phyloP scores from a whole-genome alignment of 2,329 filamentous ascomycete genomes.

The Botryotinia convoluta region DNA sequence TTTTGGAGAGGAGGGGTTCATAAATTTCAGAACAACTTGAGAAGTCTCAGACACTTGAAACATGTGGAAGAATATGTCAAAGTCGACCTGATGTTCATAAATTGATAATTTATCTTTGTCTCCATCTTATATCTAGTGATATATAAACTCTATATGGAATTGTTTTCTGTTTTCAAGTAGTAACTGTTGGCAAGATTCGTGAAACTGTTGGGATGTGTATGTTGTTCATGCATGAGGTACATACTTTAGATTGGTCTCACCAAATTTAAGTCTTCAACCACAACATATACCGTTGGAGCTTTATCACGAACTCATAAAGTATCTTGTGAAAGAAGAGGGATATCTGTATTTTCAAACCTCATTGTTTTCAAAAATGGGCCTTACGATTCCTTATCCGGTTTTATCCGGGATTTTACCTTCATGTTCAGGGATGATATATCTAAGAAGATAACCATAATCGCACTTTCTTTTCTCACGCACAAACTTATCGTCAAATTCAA shows the following conservation, averaged over 20 bases:
- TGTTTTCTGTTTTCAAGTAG: not conserved
- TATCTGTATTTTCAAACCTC: not conserved
- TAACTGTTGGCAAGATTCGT: slow-evolving; percentile 5
- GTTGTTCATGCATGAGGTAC: slow-evolving; percentile 11
- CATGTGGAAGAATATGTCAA: not conserved
- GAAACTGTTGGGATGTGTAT: slow-evolving; percentile 8
- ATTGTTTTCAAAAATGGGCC: not conserved
- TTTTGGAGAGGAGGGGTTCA: not conserved
- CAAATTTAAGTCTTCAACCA: not conserved
- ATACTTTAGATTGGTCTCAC: not conserved
- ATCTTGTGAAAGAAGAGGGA: too few relatives aligned
- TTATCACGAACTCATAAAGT: not conserved
- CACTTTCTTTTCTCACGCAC: not conserved
- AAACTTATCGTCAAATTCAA: not conserved
- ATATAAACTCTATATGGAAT: not conserved
- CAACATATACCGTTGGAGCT: not conserved
- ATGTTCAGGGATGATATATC: slow-evolving; percentile 5
- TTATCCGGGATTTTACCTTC: not conserved
- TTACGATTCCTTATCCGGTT: not conserved
- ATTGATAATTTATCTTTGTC: too few relatives aligned
- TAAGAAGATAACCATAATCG: not conserved
- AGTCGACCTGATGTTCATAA: not conserved
- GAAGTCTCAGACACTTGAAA: slow-evolving; percentile 4
- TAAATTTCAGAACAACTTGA: not conserved
- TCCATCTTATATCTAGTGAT: not conserved